These are phyloP conservation scores for Penicillium psychrofluorescens DNA, from an alignment of 495 filamentous ascomycete species.

Conservation along the genomic window DNA sequence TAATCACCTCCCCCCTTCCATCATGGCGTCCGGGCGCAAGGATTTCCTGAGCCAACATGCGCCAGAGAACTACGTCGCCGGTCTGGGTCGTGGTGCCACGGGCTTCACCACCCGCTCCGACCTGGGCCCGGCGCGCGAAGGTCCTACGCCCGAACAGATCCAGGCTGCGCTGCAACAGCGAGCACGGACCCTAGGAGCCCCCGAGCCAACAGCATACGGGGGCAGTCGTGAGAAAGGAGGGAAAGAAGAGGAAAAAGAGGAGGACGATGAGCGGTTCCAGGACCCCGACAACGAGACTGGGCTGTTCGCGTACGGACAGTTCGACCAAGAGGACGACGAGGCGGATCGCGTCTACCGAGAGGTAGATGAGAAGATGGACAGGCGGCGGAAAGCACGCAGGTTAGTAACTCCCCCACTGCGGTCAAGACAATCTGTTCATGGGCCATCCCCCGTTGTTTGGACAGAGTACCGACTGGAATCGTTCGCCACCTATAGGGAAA, in stretches of 20 bases:
- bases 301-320: constrained; percentile 86
- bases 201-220: constrained; percentile 75
- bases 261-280: constrained; percentile 82
- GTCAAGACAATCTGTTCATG: constrained; percentile 64
- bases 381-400: constrained; percentile 78
- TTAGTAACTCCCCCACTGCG: constrained; percentile 48
- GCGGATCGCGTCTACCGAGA: constrained; percentile 91
- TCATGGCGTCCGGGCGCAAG: constrained; percentile 68
- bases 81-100: constrained; percentile 93
- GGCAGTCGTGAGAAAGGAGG: constrained; percentile 60
- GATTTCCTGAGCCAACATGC: constrained; percentile 89
- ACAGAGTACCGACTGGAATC: constrained; percentile 80
- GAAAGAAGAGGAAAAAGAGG: constrained; percentile 57
- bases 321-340: constrained; percentile 95
- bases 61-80: constrained; percentile 97
- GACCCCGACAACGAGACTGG: constrained; percentile 97
- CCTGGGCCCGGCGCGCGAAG: constrained; percentile 91
- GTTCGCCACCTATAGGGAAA: constrained; percentile 75
- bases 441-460: constrained; percentile 51
- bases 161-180: constrained; percentile 93
- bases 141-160: constrained; percentile 95
- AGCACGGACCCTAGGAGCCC: constrained; percentile 73
- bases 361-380: constrained; percentile 95
- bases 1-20: constrained; percentile 7
- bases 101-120: constrained; percentile 97